These are phyloP conservation scores for Linnemannia schmuckeri DNA, from an alignment of 192 early-diverging fungal genomes.

Conservation along the genomic window DNA sequence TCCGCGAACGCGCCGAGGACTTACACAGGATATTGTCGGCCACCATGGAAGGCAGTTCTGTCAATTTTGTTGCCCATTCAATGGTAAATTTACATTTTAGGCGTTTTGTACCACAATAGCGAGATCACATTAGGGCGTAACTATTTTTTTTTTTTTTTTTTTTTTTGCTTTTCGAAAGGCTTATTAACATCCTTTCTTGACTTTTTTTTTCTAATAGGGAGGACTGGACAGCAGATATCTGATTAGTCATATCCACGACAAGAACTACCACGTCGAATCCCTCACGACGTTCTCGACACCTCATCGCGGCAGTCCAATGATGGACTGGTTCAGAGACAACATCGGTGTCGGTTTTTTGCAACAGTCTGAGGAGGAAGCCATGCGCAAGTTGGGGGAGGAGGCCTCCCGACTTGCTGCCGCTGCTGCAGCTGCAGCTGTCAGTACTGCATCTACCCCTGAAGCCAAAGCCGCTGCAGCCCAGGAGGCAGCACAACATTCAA, in stretches of 20 bases:
- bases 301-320: slow-evolving; percentile 92
- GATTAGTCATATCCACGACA: slow-evolving; percentile 83
- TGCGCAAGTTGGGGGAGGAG: slow-evolving; percentile 42
- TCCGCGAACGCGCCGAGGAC: slow-evolving; percentile 81
- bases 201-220: slow-evolving; percentile 64
- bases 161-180: background rate
- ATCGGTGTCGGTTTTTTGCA: slow-evolving; percentile 81
- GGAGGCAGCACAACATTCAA: slow-evolving; percentile 11
- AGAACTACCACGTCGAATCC: slow-evolving; percentile 79
- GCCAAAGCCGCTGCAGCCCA: slow-evolving; percentile 9
- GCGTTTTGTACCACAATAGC: background rate
- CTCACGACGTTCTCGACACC: slow-evolving; percentile 95
- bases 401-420: slow-evolving; percentile 20
- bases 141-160: background rate
- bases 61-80: slow-evolving; percentile 95
- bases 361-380: slow-evolving; percentile 48
- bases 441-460: background rate
- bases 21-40: slow-evolving; percentile 78
- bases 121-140: background rate
- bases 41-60: slow-evolving; percentile 63
- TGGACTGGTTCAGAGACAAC: slow-evolving; percentile 94
- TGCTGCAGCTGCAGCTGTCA: slow-evolving; percentile 37
- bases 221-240: slow-evolving; percentile 95
- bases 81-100: slow-evolving; percentile 69
- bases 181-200: background rate